phyloP scores from a whole-genome alignment of 2,329 filamentous ascomycete species.

The Orbilia oligospora region DNA sequence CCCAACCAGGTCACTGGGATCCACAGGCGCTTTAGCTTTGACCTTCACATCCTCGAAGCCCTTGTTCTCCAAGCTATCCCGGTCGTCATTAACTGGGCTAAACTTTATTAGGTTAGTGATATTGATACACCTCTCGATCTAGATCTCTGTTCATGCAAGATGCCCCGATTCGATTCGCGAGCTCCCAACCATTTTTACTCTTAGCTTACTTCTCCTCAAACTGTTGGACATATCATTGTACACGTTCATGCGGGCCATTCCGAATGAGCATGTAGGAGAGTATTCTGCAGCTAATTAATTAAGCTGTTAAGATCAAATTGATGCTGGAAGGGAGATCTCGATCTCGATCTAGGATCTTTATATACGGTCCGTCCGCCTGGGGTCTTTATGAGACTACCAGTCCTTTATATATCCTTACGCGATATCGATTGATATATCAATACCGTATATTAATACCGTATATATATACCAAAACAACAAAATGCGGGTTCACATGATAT shows the following conservation, averaged over 20 bases:
- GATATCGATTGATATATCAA: no score
- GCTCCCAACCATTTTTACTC: not conserved
- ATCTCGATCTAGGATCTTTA: no score
- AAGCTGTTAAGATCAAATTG: no score
- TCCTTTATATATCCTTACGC: no score
- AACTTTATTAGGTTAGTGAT: not conserved
- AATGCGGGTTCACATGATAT: not conserved
- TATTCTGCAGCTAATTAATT: no score
- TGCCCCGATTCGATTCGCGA: conserved; percentile 1
- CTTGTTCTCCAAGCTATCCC: not conserved
- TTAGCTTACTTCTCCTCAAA: not conserved
- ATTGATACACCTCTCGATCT: conserved; percentile 3
- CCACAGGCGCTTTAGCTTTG: no score
- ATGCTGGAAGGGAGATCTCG: no score
- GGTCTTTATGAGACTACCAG: no score
- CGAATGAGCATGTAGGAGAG: no score
- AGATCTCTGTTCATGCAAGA: conserved; percentile 18
- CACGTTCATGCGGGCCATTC: not conserved
- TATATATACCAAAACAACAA: not conserved
- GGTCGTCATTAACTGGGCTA: not conserved
- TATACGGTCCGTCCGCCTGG: no score
- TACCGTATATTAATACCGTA: no score
- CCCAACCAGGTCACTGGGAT: not conserved
- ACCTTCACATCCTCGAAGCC: no score
- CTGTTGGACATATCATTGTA: not conserved